Evolutionary conservation across 805 yeast species (phyloP).

Genomic region (Debaryomyces maramus): DNA sequence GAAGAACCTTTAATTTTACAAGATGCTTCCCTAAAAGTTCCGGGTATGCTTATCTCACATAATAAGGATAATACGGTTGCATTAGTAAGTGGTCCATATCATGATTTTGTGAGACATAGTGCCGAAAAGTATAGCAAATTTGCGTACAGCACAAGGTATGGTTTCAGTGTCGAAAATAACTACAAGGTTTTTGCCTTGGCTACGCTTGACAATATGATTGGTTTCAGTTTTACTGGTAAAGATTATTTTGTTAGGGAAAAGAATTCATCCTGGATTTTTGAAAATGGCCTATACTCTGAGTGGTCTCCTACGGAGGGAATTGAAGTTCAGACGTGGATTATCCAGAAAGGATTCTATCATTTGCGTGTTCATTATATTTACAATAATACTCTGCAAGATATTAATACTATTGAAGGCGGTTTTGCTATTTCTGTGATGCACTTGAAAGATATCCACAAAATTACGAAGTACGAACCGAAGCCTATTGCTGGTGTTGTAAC

Average conservation of each 20-base stretch:
- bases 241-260: constrained; percentile 5
- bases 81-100: constrained; percentile 11
- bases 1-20: constrained; percentile 5
- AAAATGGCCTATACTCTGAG: constrained; percentile 6
- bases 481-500: not conserved
- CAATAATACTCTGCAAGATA: constrained; percentile 4
- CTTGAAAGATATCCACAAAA: not conserved
- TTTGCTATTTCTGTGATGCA: constrained; percentile 8
- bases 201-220: constrained; percentile 13
- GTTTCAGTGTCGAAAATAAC: constrained; percentile 9
- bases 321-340: constrained; percentile 10
- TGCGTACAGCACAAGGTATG: constrained; percentile 12
- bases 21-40: constrained; percentile 1
- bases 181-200: constrained; percentile 7
- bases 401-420: constrained; percentile 13
- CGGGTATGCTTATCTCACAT: constrained; percentile 13
- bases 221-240: constrained; percentile 9
- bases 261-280: not conserved
- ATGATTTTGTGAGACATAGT: constrained; percentile 4
- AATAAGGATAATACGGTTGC: constrained; percentile 8
- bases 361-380: constrained; percentile 9
- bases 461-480: not conserved
- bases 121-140: constrained; percentile 13
- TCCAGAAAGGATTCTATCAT: constrained; percentile 9
- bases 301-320: constrained; percentile 10